These are phyloP conservation scores for Ceratocystis smalleyi DNA, from an alignment of 2,329 filamentous ascomycete species.

Conservation along the genomic window DNA sequence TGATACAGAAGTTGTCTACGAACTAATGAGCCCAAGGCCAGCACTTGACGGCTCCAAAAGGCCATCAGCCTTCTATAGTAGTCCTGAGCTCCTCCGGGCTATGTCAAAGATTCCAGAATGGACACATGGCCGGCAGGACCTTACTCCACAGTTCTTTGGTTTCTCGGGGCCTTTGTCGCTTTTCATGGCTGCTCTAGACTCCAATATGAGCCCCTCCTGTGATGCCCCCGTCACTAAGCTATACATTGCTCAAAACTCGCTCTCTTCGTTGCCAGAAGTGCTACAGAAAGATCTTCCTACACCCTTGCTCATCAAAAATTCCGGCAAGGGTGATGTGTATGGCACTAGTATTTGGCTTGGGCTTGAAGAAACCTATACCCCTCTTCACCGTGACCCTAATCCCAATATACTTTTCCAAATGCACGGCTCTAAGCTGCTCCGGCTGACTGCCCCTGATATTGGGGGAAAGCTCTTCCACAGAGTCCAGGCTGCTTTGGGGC, in stretches of 20 bases:
- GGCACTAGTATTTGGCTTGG: conserved; percentile 79
- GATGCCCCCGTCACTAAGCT: conserved; percentile 30
- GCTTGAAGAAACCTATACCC: conserved; percentile 71
- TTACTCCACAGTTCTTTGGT: conserved; percentile 32
- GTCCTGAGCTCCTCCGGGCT: neutral
- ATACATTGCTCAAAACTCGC: conserved; percentile 72
- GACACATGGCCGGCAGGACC: neutral
- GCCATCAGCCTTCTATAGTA: conserved; percentile 19
- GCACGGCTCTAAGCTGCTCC: conserved; percentile 52
- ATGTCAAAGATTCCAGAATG: neutral
- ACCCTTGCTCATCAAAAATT: conserved; percentile 45
- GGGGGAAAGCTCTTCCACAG: conserved; percentile 50
- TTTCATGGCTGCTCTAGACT: conserved; percentile 42
- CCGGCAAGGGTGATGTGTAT: conserved; percentile 74
- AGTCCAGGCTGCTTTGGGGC: conserved; percentile 30
- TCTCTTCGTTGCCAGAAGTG: conserved; percentile 48
- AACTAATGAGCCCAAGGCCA: conserved; percentile 23
- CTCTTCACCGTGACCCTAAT: conserved; percentile 83
- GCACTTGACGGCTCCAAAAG: conserved; percentile 7
- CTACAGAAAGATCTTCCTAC: conserved; percentile 52
- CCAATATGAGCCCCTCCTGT: conserved; percentile 26
- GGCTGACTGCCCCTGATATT: conserved; percentile 49
- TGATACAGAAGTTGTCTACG: conserved; percentile 27
- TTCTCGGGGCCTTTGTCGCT: conserved; percentile 48
- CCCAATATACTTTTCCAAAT: conserved; percentile 85